Percentiles rank a stretch among this genome's conserved stretches.
These are phyloP conservation scores for Dothideomycetidae sp. DNA, from an alignment of 2,329 filamentous ascomycete species.

Conservation along the genomic window DNA sequence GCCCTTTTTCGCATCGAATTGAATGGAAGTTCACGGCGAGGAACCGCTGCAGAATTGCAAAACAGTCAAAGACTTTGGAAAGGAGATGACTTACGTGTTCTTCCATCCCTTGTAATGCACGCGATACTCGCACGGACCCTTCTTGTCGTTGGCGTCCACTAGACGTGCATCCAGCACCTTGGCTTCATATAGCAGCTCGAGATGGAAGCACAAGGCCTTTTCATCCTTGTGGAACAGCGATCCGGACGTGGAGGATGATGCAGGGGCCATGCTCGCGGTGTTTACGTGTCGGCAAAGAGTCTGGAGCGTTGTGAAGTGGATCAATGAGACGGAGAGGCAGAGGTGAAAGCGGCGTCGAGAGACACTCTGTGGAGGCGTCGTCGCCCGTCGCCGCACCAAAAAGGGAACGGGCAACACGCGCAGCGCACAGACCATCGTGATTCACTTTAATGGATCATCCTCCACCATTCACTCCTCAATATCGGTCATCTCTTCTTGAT, in stretches of 20 bases:
- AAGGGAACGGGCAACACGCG: conserved; percentile 1
- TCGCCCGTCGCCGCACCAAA: too few relatives aligned
- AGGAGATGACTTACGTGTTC: conserved; percentile 54
- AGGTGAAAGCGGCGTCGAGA: too few relatives aligned
- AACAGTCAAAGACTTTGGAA: too few relatives aligned
- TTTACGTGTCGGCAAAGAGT: too few relatives aligned
- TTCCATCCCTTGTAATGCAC: conserved; percentile 99
- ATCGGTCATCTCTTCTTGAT: too few relatives aligned
- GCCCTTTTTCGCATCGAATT: too few relatives aligned
- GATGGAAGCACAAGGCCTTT: conserved; percentile 90
- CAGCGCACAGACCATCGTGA: conserved; percentile 9
- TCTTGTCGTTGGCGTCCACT: conserved; percentile 49
- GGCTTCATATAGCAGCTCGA: conserved; percentile 92
- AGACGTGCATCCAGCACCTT: conserved; percentile 72
- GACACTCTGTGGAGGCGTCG: too few relatives aligned
- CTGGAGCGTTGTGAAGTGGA: neutral
- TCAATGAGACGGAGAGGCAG: neutral
- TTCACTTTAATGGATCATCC: conserved; percentile 4
- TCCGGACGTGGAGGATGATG: conserved; percentile 33
- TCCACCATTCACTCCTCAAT: too few relatives aligned
- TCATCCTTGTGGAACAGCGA: conserved; percentile 60
- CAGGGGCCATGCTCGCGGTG: conserved; percentile 43
- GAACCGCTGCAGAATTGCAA: too few relatives aligned
- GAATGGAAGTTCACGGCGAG: too few relatives aligned
- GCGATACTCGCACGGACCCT: conserved; percentile 69